phyloP scores from a whole-genome alignment of 805 yeast genomes.

The Wickerhamomyces sydowiorum region DNA sequence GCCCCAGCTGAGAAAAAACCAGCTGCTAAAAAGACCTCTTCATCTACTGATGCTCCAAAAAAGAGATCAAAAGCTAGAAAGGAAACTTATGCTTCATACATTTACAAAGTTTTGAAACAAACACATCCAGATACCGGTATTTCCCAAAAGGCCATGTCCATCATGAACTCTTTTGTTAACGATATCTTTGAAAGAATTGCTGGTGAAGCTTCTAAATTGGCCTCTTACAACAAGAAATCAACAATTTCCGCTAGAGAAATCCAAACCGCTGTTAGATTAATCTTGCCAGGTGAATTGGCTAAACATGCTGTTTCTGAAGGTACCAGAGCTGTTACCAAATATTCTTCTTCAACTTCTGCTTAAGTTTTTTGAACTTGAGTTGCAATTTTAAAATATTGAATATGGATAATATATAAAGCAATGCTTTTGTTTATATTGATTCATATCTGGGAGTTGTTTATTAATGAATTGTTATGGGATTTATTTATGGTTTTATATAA shows the following conservation, averaged over 20 bases:
- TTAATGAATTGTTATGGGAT: conserved; percentile 1
- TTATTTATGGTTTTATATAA: conserved; percentile 1
- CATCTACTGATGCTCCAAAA: conserved; percentile 73
- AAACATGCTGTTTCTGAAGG: conserved; percentile 99
- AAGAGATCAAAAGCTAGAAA: conserved; percentile 94
- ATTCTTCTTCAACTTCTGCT: conserved; percentile 61
- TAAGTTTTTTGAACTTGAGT: conserved; percentile 12
- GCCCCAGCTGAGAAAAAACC: conserved; percentile 97
- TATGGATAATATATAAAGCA: too few species aligned
- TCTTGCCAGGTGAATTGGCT: conserved; percentile 97
- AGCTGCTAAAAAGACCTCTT: conserved; percentile 86
- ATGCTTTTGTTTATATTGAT: too few species aligned
- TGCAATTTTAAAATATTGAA: neutral
- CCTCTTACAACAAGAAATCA: conserved; percentile 97
- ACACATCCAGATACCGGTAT: conserved; percentile 99
- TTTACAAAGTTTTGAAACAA: conserved; percentile 96
- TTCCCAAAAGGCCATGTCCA: conserved; percentile 97
- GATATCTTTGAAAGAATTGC: conserved; percentile 98
- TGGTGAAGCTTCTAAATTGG: conserved; percentile 95
- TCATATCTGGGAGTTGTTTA: neutral
- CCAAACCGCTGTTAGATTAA: conserved; percentile 97
- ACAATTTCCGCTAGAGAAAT: conserved; percentile 98
- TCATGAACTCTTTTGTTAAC: conserved; percentile 96
- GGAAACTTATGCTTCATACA: conserved; percentile 96
- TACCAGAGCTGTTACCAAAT: conserved; percentile 96